Percentiles rank a stretch among this genome's conserved stretches.
Evolutionary conservation across 2,329 filamentous ascomycete species (phyloP).

Genomic region (Fusarium clavum): DNA sequence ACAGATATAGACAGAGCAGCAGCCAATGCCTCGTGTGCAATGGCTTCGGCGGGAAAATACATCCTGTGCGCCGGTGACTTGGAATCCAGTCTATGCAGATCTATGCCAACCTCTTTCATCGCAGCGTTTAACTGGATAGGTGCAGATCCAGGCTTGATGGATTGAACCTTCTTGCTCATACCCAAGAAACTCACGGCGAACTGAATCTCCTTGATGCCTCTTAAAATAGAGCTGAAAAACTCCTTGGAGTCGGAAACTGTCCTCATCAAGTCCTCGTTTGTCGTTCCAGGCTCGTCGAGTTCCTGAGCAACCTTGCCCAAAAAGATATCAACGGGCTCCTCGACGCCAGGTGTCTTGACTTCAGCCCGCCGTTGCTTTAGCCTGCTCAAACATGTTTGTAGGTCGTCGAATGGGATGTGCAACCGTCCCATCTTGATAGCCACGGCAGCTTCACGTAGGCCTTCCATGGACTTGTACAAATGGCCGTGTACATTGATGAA

Average conservation of each 20-base stretch:
- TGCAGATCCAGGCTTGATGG: slow-evolving; percentile 73
- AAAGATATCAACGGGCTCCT: slow-evolving; percentile 70
- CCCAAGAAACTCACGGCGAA: slow-evolving; percentile 93
- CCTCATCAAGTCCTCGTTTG: slow-evolving; percentile 76
- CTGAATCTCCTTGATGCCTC: slow-evolving; percentile 95
- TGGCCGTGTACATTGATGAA: slow-evolving; percentile 92
- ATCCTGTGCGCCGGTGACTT: slow-evolving; percentile 96
- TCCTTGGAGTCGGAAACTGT: slow-evolving; percentile 93
- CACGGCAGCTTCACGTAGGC: slow-evolving; percentile 88
- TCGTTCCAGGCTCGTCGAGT: slow-evolving; percentile 73
- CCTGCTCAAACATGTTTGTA: slow-evolving; percentile 71
- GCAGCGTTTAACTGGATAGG: slow-evolving; percentile 86
- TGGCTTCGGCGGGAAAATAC: slow-evolving; percentile 94
- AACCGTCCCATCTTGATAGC: slow-evolving; percentile 91
- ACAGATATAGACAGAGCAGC: slow-evolving; percentile 93
- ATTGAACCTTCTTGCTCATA: slow-evolving; percentile 81
- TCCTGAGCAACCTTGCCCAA: slow-evolving; percentile 81
- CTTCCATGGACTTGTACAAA: slow-evolving; percentile 85
- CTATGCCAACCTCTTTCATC: slow-evolving; percentile 96
- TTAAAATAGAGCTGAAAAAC: slow-evolving; percentile 87
- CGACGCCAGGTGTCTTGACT: slow-evolving; percentile 49
- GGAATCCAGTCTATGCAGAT: slow-evolving; percentile 89
- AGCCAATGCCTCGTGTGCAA: slow-evolving; percentile 93
- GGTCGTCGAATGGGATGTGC: slow-evolving; percentile 90
- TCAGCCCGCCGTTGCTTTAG: slow-evolving; percentile 61